phyloP scores from a whole-genome alignment of 1,284 basidiomycete genomes.

The Tetrapyrgos nigripes region DNA sequence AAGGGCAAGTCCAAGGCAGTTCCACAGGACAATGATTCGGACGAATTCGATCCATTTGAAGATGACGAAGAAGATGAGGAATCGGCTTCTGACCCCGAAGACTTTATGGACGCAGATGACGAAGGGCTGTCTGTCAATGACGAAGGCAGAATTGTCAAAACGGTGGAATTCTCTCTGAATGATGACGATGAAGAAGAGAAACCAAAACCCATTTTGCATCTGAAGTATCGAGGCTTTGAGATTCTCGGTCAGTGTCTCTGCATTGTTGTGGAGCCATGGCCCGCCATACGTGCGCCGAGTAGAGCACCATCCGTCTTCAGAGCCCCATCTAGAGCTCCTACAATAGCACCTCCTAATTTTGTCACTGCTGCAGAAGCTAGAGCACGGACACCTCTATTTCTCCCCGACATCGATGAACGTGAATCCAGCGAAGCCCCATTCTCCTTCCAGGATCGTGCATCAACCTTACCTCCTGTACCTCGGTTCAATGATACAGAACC shows the following conservation, averaged over 20 bases:
- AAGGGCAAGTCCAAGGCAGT: conserved; percentile 45
- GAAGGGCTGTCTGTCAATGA: neutral
- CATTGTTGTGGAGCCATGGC: conserved; percentile 81
- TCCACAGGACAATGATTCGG: conserved; percentile 19
- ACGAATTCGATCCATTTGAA: conserved; percentile 24
- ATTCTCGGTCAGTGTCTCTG: conserved; percentile 75
- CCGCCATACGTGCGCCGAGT: conserved; percentile 45
- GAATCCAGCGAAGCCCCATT: conserved; percentile 46
- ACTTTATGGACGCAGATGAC: conserved; percentile 7
- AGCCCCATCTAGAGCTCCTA: conserved; percentile 33
- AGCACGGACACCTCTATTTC: conserved; percentile 63
- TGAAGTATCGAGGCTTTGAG: conserved; percentile 70
- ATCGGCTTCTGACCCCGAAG: neutral
- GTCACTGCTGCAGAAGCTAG: conserved; percentile 30
- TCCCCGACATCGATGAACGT: conserved; percentile 63
- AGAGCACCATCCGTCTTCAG: conserved; percentile 38
- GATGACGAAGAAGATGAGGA: conserved; percentile 24
- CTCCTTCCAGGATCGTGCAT: conserved; percentile 34
- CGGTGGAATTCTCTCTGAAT: conserved; percentile 13
- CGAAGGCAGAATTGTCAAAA: conserved; percentile 8
- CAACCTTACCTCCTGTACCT: conserved; percentile 45
- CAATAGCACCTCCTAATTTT: conserved; percentile 40
- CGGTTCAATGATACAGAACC: conserved; percentile 43
- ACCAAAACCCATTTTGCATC: conserved; percentile 69
- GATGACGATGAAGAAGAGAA: conserved; percentile 69